Conservation (phyloP, 2,329 filamentous ascomycete species). For the Triangularia verruculosa region DNA sequence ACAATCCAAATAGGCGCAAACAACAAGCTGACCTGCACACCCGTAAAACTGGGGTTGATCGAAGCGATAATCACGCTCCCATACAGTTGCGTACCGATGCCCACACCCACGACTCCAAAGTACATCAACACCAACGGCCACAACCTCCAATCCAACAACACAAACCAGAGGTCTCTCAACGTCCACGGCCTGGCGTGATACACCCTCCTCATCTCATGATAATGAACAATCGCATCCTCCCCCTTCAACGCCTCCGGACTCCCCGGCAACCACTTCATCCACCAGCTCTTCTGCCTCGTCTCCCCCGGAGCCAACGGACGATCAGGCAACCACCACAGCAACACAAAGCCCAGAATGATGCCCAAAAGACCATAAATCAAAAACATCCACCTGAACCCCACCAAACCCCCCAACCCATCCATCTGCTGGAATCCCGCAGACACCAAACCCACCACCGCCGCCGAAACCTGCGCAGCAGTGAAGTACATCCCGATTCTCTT, state of each 20-base stretch:
- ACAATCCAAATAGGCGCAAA: slow-evolving; percentile 92
- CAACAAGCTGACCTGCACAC: slow-evolving; percentile 73
- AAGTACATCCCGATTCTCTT: slow-evolving; percentile 90
- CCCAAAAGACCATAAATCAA: slow-evolving; percentile 78
- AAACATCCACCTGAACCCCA: slow-evolving; percentile 92
- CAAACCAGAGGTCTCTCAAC: slow-evolving; percentile 63
- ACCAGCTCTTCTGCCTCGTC: slow-evolving; percentile 46
- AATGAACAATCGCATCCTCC: slow-evolving; percentile 77
- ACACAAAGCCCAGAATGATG: slow-evolving; percentile 64
- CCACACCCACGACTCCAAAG: slow-evolving; percentile 89
- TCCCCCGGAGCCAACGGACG: slow-evolving; percentile 74
- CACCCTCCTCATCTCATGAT: slow-evolving; percentile 75
- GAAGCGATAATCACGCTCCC: slow-evolving; percentile 80
- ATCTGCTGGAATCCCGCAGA: slow-evolving; percentile 90
- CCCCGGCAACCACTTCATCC: slow-evolving; percentile 64
- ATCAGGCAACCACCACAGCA: slow-evolving; percentile 91
- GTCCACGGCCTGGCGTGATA: slow-evolving; percentile 76
- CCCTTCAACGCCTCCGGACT: slow-evolving; percentile 70
- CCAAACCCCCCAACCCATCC: slow-evolving; percentile 72
- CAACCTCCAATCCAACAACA: slow-evolving; percentile 80
- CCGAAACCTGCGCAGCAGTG: slow-evolving; percentile 83
- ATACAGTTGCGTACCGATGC: slow-evolving; percentile 86
- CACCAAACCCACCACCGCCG: slow-evolving; percentile 82
- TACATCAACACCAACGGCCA: slow-evolving; percentile 90
- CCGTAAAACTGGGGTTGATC: slow-evolving; percentile 70